phyloP scores from a whole-genome alignment of 2,329 filamentous ascomycete genomes.

The Fusarium denticulatum region DNA sequence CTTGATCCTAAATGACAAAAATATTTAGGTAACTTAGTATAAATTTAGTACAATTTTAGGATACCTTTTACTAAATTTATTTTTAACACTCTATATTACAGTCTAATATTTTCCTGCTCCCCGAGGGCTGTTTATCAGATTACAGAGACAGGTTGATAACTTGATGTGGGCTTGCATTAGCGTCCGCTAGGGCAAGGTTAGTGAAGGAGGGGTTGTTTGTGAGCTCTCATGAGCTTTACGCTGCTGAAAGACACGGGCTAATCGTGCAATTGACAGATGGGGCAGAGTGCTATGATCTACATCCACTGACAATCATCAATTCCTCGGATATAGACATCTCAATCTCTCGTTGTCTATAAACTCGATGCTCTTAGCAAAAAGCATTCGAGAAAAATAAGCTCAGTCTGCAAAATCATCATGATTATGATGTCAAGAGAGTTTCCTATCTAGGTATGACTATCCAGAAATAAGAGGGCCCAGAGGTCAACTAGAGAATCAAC shows the following conservation, averaged over 20 bases:
- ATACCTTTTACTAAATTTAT: not conserved
- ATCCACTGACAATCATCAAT: not conserved
- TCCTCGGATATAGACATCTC: not conserved
- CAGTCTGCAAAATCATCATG: not conserved
- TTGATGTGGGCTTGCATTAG: conserved; percentile 27
- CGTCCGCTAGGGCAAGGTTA: conserved; percentile 10
- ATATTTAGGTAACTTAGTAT: not conserved
- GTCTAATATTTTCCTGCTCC: not conserved
- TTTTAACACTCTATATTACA: not conserved
- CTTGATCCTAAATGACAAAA: too few species aligned
- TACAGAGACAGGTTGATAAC: not conserved
- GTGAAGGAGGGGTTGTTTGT: conserved; percentile 1
- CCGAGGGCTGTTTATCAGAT: not conserved
- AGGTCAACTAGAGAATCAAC: not conserved
- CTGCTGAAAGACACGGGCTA: not conserved
- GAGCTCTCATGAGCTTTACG: not conserved
- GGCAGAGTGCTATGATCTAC: not conserved
- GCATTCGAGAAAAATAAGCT: not conserved
- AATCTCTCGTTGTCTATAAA: not conserved
- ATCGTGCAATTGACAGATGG: not conserved
- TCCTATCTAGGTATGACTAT: conserved; percentile 14
- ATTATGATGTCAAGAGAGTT: not conserved
- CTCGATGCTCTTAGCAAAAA: not conserved
- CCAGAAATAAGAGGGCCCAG: conserved; percentile 8
- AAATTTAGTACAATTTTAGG: not conserved